Evolutionary conservation across 2,329 filamentous ascomycete species (phyloP).

Genomic region (Paecilomyces variotii): DNA sequence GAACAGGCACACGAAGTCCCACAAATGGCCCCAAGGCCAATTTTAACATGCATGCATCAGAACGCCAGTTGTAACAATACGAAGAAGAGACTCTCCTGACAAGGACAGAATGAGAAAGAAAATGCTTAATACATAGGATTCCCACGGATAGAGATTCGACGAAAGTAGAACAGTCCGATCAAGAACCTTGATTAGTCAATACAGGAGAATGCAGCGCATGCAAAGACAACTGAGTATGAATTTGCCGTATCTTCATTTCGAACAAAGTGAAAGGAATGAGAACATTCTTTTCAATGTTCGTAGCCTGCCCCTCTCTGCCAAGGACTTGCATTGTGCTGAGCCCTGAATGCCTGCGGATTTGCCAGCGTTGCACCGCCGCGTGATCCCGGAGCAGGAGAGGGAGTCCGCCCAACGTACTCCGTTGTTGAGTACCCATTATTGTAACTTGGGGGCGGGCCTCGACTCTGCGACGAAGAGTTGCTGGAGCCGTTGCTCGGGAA

Average conservation of each 20-base stretch:
- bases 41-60: conserved; percentile 24
- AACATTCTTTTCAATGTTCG: conserved; percentile 41
- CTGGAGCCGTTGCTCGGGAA: conserved; percentile 38
- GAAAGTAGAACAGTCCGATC: conserved; percentile 1
- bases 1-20: neutral
- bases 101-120: conserved; percentile 9
- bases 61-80: conserved; percentile 22
- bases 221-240: conserved; percentile 16
- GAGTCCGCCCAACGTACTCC: conserved; percentile 12
- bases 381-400: conserved; percentile 27
- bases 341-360: conserved; percentile 28
- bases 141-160: conserved; percentile 7
- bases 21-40: conserved; percentile 15
- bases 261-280: conserved; percentile 18
- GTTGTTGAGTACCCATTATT: conserved; percentile 9
- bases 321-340: conserved; percentile 50
- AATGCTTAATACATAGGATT: conserved; percentile 4
- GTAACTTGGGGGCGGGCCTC: conserved; percentile 30
- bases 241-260: conserved; percentile 32
- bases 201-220: conserved; percentile 14
- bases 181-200: neutral
- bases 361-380: conserved; percentile 22
- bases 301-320: conserved; percentile 61
- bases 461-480: conserved; percentile 29
- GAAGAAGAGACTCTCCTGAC: conserved; percentile 8